Evolutionary conservation across 208 protist genomes (phyloP).

Genomic region (Acanthamoeba royreba): DNA sequence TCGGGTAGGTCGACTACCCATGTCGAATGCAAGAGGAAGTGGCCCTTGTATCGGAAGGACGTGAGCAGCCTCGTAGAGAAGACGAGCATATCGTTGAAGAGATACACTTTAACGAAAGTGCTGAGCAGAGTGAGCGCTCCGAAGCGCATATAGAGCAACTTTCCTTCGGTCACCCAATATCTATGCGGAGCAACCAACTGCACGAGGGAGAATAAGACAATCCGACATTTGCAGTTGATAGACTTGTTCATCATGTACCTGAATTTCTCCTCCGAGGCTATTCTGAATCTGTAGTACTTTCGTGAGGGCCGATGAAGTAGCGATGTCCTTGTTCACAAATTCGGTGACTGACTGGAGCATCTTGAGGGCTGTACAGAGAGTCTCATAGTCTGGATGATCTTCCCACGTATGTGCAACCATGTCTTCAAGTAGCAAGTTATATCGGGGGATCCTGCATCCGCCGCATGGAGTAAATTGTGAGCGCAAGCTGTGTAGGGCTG

Average conservation of each 20-base stretch:
- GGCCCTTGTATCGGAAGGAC: slow-evolving; percentile 20
- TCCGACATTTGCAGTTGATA: no score
- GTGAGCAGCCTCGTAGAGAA: not conserved
- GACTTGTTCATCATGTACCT: not conserved
- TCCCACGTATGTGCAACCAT: slow-evolving; percentile 39
- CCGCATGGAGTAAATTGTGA: not conserved
- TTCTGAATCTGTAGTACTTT: slow-evolving; percentile 33
- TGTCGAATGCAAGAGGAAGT: slow-evolving; percentile 18
- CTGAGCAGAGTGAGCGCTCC: not conserved
- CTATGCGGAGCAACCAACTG: slow-evolving; percentile 19
- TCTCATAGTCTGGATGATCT: slow-evolving; percentile 27
- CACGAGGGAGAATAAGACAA: no score
- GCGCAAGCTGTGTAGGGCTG: no score
- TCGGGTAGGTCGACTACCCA: slow-evolving; percentile 32
- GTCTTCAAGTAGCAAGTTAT: slow-evolving; percentile 28
- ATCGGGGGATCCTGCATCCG: not conserved
- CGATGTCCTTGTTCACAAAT: slow-evolving; percentile 47
- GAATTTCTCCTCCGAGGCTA: slow-evolving; percentile 25
- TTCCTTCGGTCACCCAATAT: slow-evolving; percentile 23
- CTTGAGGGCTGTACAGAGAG: slow-evolving; percentile 14
- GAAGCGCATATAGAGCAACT: slow-evolving; percentile 23
- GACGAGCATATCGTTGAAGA: slow-evolving; percentile 32
- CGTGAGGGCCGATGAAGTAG: not conserved
- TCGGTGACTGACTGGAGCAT: slow-evolving; percentile 32
- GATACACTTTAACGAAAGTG: not conserved